Evolutionary conservation across 164 flowering plant genomes (phyloP).

Genomic region (Protea cynaroides): DNA sequence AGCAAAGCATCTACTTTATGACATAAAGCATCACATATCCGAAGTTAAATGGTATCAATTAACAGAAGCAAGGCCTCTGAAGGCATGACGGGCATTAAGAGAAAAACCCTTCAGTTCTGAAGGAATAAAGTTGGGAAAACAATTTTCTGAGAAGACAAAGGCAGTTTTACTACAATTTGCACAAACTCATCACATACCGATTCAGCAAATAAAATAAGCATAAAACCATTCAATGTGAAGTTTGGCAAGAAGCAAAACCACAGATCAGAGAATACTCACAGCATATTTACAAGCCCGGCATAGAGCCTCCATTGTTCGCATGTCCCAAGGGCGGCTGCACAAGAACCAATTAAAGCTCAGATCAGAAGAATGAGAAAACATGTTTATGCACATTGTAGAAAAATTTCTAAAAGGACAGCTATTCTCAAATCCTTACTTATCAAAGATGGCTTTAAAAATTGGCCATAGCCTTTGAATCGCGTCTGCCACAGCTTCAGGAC

Average conservation of each 20-base stretch:
- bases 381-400: neutral
- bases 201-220: neutral
- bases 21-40: too few relatives aligned
- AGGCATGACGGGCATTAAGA: too few relatives aligned
- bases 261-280: slow-evolving; percentile 47
- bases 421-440: slow-evolving; percentile 49
- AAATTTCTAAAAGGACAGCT: neutral
- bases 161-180: too few relatives aligned
- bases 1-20: too few relatives aligned
- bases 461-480: slow-evolving; percentile 96
- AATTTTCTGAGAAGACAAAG: too few relatives aligned
- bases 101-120: too few relatives aligned
- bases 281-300: slow-evolving; percentile 99
- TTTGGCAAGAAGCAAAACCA: neutral
- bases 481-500: slow-evolving; percentile 97
- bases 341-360: slow-evolving; percentile 12
- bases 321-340: slow-evolving; percentile 94
- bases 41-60: too few relatives aligned
- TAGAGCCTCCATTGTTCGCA: slow-evolving; percentile 96
- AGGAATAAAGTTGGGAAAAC: too few relatives aligned
- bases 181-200: too few relatives aligned
- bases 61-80: too few relatives aligned
- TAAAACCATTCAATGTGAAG: neutral
- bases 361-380: slow-evolving; percentile 6
- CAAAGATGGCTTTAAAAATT: slow-evolving; percentile 84